Evolutionary conservation across 257 asterid species (phyloP).

Genomic region (Solanum clarkiae): DNA sequence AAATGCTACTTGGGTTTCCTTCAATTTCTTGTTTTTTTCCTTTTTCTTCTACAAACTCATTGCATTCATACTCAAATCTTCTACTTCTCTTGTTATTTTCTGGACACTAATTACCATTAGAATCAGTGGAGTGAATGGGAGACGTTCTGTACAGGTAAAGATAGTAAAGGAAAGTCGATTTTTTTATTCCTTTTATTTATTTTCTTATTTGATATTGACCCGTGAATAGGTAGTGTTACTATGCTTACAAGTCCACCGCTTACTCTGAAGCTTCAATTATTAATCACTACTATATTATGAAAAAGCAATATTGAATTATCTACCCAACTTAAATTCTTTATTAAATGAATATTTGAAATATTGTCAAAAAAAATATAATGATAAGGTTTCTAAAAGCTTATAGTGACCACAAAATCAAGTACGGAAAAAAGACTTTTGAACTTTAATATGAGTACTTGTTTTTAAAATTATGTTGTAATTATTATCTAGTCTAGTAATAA

Average conservation of each 20-base stretch:
- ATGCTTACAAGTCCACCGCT: neutral
- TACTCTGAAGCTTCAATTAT: neutral
- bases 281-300: neutral
- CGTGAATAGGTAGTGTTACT: neutral
- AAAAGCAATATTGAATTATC: neutral
- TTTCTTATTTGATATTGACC: neutral
- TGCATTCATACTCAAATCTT: neutral
- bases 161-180: constrained; percentile 9
- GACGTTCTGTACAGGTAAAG: constrained; percentile 28
- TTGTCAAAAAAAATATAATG: neutral
- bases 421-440: neutral
- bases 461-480: neutral
- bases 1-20: constrained; percentile 20
- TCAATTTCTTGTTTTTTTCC: neutral
- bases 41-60: neutral
- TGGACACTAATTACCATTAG: neutral
- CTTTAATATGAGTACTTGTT: neutral
- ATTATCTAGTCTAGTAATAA: neutral
- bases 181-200: neutral
- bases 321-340: neutral
- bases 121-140: constrained; percentile 6
- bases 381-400: neutral
- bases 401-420: neutral
- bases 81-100: neutral
- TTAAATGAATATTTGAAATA: neutral